phyloP scores from a whole-genome alignment of 805 yeast genomes.

The Grigorovia yakushimaensis region DNA sequence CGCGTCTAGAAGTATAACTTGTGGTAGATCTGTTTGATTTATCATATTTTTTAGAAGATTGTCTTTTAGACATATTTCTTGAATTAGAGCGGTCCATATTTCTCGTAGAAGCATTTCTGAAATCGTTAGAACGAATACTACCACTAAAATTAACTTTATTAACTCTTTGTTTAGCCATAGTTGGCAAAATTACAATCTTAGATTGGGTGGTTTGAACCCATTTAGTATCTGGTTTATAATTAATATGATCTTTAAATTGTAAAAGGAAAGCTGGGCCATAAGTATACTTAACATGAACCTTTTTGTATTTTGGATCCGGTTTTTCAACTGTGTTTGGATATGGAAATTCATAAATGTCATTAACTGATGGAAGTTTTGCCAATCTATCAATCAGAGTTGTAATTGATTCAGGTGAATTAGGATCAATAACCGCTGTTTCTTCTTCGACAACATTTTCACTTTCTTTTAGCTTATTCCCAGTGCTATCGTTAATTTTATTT shows the following conservation, averaged over 20 bases:
- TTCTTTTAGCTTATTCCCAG: conserved; percentile 4
- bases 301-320: conserved; percentile 39
- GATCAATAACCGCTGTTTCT: conserved; percentile 13
- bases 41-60: conserved; percentile 30
- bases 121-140: conserved; percentile 10
- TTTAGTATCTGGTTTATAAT: conserved; percentile 49
- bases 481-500: not conserved
- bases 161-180: conserved; percentile 10
- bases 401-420: conserved; percentile 29
- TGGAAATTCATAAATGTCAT: conserved; percentile 42
- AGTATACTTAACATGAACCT: conserved; percentile 31
- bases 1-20: conserved; percentile 34
- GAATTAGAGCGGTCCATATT: conserved; percentile 40
- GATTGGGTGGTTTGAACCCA: conserved; percentile 34
- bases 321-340: conserved; percentile 47
- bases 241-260: conserved; percentile 57
- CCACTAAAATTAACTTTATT: conserved; percentile 28
- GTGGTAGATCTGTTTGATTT: conserved; percentile 30
- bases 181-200: conserved; percentile 27
- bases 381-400: conserved; percentile 45
- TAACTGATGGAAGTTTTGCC: conserved; percentile 39
- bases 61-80: conserved; percentile 54
- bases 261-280: conserved; percentile 76
- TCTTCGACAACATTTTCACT: conserved; percentile 10
- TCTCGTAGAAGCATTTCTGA: conserved; percentile 31